Percentiles rank a stretch among this genome's conserved stretches.
phyloP scores from a whole-genome alignment of 441 rosid genomes.

The Omphalea diandra region DNA sequence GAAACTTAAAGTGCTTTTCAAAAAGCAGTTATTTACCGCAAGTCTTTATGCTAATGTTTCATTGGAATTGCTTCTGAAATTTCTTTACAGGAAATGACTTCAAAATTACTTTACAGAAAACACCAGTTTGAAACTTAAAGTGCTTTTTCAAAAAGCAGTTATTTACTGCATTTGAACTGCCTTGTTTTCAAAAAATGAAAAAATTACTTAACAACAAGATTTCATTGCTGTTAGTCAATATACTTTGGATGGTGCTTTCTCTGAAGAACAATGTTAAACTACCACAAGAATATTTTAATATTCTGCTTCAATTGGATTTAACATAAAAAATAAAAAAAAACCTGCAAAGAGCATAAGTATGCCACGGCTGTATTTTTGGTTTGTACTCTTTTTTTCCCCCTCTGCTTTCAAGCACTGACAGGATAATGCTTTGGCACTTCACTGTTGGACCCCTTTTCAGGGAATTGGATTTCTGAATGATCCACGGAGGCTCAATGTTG shows the following conservation, averaged over 20 bases:
- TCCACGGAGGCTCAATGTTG: conserved; percentile 98
- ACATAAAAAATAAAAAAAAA: not conserved
- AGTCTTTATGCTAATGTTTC: no score
- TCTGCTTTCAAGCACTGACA: not conserved
- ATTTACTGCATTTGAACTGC: no score
- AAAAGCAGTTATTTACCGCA: no score
- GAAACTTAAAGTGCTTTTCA: no score
- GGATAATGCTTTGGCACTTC: conserved; percentile 11
- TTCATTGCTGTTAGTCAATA: no score
- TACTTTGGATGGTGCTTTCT: not conserved
- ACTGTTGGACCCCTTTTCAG: conserved; percentile 40
- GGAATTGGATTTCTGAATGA: conserved; percentile 99
- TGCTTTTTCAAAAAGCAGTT: no score
- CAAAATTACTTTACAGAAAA: no score
- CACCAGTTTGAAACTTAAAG: no score
- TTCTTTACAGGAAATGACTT: no score
- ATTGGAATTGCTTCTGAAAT: no score
- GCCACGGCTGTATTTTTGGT: not conserved
- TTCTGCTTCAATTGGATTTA: not conserved
- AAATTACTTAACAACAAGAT: no score
- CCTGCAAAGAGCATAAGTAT: not conserved
- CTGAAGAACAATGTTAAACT: not conserved
- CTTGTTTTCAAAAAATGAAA: no score
- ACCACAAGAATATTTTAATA: not conserved
- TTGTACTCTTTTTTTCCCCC: not conserved